phyloP scores from a whole-genome alignment of 257 asterid genomes.

The Scutellaria barbata region DNA sequence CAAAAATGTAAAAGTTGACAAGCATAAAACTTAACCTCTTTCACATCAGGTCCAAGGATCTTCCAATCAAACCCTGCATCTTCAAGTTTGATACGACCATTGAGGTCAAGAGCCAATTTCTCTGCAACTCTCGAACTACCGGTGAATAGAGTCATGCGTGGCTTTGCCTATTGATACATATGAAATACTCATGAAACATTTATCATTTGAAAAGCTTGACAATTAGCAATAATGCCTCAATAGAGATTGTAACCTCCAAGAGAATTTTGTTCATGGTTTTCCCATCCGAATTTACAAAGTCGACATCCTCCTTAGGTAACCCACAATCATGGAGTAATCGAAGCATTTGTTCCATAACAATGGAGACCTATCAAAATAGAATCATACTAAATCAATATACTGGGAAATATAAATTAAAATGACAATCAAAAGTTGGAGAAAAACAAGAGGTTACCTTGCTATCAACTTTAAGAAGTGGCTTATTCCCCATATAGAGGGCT shows the following conservation, averaged over 20 bases:
- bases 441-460: conserved; percentile 66
- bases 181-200: not conserved
- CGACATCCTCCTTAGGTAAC: conserved; percentile 81
- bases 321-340: conserved; percentile 93
- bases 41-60: conserved; percentile 95
- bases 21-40: conserved; percentile 54
- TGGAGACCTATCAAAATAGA: conserved; percentile 58
- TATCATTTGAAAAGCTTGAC: too few species aligned
- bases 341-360: conserved; percentile 95
- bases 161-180: conserved; percentile 67
- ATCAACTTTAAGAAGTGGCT: conserved; percentile 92
- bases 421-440: too few species aligned
- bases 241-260: conserved; percentile 57
- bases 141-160: conserved; percentile 97
- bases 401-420: too few species aligned
- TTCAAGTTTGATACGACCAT: conserved; percentile 82
- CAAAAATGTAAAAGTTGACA: not conserved
- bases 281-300: conserved; percentile 92
- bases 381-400: too few species aligned
- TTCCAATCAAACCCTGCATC: conserved; percentile 99
- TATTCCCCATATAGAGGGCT: conserved; percentile 98
- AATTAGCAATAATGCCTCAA: too few species aligned
- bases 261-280: conserved; percentile 84
- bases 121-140: conserved; percentile 96
- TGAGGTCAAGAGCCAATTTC: conserved; percentile 78